Conservation (phyloP, 2,329 filamentous ascomycete species). For the Exophiala oligosperma region DNA sequence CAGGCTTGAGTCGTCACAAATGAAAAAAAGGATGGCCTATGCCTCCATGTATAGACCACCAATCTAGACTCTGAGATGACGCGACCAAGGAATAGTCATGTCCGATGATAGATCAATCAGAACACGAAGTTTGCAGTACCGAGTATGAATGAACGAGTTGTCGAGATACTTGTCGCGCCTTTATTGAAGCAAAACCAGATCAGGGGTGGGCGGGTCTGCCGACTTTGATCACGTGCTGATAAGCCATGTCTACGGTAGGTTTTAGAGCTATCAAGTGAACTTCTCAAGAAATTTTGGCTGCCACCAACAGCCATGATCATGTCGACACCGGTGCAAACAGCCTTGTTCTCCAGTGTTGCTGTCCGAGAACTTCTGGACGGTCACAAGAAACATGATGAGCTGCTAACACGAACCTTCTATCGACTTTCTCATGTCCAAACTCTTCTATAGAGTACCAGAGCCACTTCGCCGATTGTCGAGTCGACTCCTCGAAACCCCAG, state of each 20-base stretch:
- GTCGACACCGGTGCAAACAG: background rate
- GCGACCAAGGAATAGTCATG: background rate
- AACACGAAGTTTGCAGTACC: no score
- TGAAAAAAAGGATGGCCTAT: background rate
- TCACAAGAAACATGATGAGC: background rate
- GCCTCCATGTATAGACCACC: background rate
- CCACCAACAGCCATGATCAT: background rate
- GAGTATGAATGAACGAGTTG: background rate
- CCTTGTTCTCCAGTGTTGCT: background rate
- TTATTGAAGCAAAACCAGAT: background rate
- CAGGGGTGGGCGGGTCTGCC: background rate
- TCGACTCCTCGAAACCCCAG: background rate
- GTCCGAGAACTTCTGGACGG: background rate
- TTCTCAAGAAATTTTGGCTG: background rate
- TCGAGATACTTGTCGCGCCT: background rate
- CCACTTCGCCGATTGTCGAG: background rate
- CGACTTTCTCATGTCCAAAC: conserved; percentile 8
- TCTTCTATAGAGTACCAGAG: background rate
- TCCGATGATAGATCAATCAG: background rate
- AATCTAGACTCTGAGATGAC: background rate
- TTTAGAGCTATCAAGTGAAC: background rate
- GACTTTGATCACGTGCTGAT: background rate
- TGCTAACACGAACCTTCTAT: no score
- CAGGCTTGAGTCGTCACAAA: background rate
- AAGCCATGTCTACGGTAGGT: background rate